These are phyloP conservation scores for Cyclotella baltica DNA, from an alignment of 108 stramenopile genomes.

Conservation along the genomic window DNA sequence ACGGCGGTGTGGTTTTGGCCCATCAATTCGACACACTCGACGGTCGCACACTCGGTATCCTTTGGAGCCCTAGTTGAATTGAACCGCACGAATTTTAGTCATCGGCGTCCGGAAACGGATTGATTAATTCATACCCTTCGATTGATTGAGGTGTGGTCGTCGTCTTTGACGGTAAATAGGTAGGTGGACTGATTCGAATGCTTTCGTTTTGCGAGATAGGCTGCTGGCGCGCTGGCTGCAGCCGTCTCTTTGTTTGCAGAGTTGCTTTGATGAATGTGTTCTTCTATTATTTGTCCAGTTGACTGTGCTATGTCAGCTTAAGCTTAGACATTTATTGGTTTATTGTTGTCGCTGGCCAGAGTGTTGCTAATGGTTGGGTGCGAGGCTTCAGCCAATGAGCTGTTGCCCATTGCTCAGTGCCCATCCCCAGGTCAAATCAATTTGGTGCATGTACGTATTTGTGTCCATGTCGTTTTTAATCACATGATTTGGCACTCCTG, in stretches of 20 bases:
- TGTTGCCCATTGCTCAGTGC: too few relatives aligned
- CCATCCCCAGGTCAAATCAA: too few relatives aligned
- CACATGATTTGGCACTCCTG: too few relatives aligned
- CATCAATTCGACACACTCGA: slow-evolving; percentile 19
- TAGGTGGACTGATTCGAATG: background rate
- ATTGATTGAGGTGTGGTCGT: slow-evolving; percentile 2
- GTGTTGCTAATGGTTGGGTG: too few relatives aligned
- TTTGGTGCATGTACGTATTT: too few relatives aligned
- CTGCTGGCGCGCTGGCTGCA: background rate
- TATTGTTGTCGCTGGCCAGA: too few relatives aligned
- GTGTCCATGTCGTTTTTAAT: too few relatives aligned
- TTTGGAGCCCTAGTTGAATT: slow-evolving; percentile 20
- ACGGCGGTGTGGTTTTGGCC: background rate
- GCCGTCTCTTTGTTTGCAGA: background rate
- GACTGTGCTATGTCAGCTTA: too few relatives aligned
- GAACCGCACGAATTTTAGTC: slow-evolving; percentile 16
- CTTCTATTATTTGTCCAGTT: too few relatives aligned
- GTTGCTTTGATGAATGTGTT: too few relatives aligned
- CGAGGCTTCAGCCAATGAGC: too few relatives aligned
- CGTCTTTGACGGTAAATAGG: background rate
- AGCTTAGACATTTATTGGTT: too few relatives aligned
- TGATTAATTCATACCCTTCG: background rate
- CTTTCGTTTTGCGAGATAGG: background rate
- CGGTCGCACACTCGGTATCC: slow-evolving; percentile 11
- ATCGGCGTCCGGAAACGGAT: background rate